A percentile compares a stretch with the other conserved stretches of the same genome.
phyloP scores from a whole-genome alignment of 2,329 filamentous ascomycete species.

The Fusarium xylarioides region DNA sequence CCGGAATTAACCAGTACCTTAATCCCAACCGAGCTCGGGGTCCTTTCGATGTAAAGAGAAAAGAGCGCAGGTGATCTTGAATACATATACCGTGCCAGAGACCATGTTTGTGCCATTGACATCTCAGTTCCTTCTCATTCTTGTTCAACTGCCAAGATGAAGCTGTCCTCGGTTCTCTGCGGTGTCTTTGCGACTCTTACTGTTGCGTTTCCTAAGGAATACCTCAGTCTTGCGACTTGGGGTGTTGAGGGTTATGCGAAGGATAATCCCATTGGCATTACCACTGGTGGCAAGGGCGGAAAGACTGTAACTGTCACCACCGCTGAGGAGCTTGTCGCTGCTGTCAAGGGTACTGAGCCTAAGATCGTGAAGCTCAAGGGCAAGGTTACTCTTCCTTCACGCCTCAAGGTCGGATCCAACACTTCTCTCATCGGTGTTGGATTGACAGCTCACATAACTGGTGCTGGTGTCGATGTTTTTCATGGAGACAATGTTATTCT shows the following conservation, averaged over 20 bases:
- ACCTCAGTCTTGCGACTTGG: constrained; percentile 36
- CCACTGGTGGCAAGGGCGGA: constrained; percentile 54
- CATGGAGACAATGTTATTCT: constrained; percentile 52
- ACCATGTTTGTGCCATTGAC: neutral
- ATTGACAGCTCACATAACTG: constrained; percentile 47
- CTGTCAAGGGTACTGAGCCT: constrained; percentile 53
- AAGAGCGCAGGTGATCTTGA: neutral
- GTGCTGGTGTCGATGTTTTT: constrained; percentile 49
- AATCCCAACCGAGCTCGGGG: constrained; percentile 5
- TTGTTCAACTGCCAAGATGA: constrained; percentile 15
- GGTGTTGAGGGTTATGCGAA: constrained; percentile 43
- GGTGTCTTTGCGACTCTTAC: constrained; percentile 20
- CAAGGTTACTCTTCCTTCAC: constrained; percentile 46
- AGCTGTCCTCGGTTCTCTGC: constrained; percentile 18
- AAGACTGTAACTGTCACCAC: constrained; percentile 58
- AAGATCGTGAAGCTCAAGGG: constrained; percentile 54
- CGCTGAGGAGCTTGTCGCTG: constrained; percentile 53
- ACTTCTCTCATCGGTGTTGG: constrained; percentile 54
- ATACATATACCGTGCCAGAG: constrained; percentile 3
- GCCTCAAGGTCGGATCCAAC: constrained; percentile 56
- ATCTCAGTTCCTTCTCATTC: neutral
- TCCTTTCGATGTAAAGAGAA: neutral
- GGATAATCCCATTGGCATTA: constrained; percentile 50
- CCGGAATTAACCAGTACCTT: neutral
- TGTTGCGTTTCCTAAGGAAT: constrained; percentile 29